Evolutionary conservation across 768 basidiomycete genomes (phyloP).

Genomic region (Pholiota conissans): DNA sequence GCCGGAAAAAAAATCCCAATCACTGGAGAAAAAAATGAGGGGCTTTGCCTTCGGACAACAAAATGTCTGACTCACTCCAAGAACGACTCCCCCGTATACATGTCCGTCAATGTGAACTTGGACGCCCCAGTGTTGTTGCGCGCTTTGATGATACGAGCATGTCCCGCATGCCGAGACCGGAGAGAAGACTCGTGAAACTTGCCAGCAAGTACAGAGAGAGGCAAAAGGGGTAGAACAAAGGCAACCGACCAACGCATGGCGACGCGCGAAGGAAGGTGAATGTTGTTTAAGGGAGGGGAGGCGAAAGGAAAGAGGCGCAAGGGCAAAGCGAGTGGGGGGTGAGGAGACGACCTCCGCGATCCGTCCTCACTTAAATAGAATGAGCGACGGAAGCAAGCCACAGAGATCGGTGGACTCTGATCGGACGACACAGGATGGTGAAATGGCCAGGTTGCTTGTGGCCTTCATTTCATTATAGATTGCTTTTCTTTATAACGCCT

Average conservation of each 20-base stretch:
- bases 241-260: conserved; percentile 17
- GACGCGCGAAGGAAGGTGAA: conserved; percentile 5
- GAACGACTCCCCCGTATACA: conserved; percentile 53
- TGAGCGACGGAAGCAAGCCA: conserved; percentile 2
- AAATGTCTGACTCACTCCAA: conserved; percentile 44
- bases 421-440: conserved; percentile 9
- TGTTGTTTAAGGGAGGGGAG: conserved; percentile 1
- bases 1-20: conserved; percentile 66
- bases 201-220: conserved; percentile 31
- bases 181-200: conserved; percentile 20
- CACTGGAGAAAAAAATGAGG: conserved; percentile 32
- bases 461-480: not conserved
- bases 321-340: conserved; percentile 6
- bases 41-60: not conserved
- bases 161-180: conserved; percentile 21
- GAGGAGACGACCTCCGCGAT: not conserved
- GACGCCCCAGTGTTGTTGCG: conserved; percentile 20
- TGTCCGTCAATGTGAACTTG: conserved; percentile 31
- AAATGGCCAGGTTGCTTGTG: not conserved
- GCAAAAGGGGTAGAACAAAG: conserved; percentile 17
- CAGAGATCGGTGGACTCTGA: conserved; percentile 1
- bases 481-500: too few species aligned
- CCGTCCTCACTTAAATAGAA: conserved; percentile 8
- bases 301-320: conserved; percentile 9
- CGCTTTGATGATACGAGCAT: conserved; percentile 19